Conservation (phyloP, 2,329 filamentous ascomycete species). For the Arthrobotrys entomopaga region DNA sequence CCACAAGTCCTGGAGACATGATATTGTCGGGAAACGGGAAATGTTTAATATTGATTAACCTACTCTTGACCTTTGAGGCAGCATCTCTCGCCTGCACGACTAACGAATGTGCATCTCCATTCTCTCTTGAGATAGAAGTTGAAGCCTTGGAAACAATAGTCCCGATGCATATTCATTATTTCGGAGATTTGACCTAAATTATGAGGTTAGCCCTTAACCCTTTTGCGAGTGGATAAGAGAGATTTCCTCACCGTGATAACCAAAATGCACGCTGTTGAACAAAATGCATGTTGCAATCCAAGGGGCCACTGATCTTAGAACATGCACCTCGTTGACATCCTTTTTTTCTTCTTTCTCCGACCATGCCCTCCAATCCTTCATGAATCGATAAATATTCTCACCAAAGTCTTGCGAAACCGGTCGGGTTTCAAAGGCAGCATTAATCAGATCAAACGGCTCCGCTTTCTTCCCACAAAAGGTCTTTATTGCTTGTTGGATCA, state of each 20-base stretch:
- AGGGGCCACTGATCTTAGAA: constrained; percentile 2
- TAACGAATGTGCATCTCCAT: neutral
- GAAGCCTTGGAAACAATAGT: neutral
- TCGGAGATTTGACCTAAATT: neutral
- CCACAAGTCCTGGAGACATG: neutral
- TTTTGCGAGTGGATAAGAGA: too few relatives aligned
- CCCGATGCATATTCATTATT: neutral
- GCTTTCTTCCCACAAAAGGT: constrained; percentile 3
- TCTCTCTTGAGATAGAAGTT: neutral
- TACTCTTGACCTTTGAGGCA: constrained; percentile 1
- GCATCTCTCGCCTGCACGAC: neutral
- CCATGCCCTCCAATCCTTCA: constrained; percentile 1
- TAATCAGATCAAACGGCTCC: constrained; percentile 1
- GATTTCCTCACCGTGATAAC: neutral
- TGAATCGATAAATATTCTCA: neutral
- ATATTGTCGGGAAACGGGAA: neutral
- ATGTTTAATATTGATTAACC: neutral
- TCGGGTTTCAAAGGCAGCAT: constrained; percentile 1
- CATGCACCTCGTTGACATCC: neutral
- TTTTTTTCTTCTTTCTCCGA: neutral
- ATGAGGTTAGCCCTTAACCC: too few relatives aligned
- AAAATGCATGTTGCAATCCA: constrained; percentile 13
- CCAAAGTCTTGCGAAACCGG: constrained; percentile 7
- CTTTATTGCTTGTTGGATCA: constrained; percentile 1
- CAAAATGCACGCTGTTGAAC: constrained; percentile 2